Percentiles rank a stretch among this genome's conserved stretches.
Conservation (phyloP, 2,329 filamentous ascomycete species). For the Stagonosporopsis vannaccii region DNA sequence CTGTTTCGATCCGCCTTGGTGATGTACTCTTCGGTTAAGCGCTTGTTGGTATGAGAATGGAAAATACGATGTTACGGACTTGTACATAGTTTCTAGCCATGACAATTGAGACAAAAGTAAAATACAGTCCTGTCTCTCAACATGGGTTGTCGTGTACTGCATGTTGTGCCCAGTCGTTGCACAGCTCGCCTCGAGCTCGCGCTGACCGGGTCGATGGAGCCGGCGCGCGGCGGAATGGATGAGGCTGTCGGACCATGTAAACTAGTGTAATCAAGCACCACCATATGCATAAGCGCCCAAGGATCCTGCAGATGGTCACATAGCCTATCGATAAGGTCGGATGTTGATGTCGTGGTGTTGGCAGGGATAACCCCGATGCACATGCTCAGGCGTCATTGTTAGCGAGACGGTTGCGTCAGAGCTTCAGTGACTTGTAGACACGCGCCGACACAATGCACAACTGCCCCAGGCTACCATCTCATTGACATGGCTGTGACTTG, state of each 20-base stretch:
- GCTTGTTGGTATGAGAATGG: not conserved
- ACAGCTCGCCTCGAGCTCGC: not conserved
- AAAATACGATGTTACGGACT: not conserved
- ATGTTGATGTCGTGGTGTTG: not conserved
- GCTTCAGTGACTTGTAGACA: conserved; percentile 28
- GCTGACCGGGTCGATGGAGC: not conserved
- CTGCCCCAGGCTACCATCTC: conserved; percentile 27
- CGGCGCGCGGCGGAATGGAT: not conserved
- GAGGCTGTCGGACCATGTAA: not conserved
- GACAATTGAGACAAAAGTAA: conserved; percentile 10
- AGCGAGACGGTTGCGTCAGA: conserved; percentile 41
- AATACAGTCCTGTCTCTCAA: not conserved
- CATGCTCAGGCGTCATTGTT: conserved; percentile 29
- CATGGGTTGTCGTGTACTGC: not conserved
- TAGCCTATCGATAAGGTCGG: conserved; percentile 3
- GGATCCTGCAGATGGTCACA: not conserved
- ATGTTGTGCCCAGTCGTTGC: not conserved
- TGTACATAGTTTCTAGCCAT: conserved; percentile 16
- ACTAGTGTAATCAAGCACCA: not conserved
- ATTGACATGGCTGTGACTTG: conserved; percentile 10
- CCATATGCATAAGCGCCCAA: not conserved
- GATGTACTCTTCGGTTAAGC: conserved; percentile 55
- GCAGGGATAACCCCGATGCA: conserved; percentile 7
- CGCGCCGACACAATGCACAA: conserved; percentile 20
- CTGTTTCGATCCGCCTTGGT: conserved; percentile 55